Conservation (phyloP, 1,284 basidiomycete species). For the Kwoniella shivajii region DNA sequence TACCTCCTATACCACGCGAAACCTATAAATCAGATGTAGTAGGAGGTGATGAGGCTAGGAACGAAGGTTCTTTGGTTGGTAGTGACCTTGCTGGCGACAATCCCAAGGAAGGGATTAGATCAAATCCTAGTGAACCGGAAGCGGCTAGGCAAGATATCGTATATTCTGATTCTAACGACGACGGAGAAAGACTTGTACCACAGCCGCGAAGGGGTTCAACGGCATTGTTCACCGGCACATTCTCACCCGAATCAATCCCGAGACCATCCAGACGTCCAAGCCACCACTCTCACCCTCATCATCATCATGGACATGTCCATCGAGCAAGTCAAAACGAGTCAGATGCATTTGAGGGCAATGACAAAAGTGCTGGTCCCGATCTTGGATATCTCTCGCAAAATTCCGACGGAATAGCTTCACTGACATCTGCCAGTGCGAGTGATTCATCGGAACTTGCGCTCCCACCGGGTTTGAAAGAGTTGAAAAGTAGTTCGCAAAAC, state of each 20-base stretch:
- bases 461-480: slow-evolving; percentile 2
- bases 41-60: slow-evolving; percentile 8
- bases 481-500: slow-evolving; percentile 6
- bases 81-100: too few species aligned
- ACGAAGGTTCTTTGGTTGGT: too few species aligned
- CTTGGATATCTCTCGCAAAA: not conserved
- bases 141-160: not conserved
- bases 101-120: too few species aligned
- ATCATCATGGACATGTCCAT: not conserved
- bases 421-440: not conserved
- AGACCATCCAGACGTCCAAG: not conserved
- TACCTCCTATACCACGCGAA: slow-evolving; percentile 3
- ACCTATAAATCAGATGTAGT: slow-evolving; percentile 20
- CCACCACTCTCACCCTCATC: not conserved
- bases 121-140: too few species aligned
- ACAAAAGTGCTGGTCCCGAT: not conserved
- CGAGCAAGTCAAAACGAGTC: not conserved
- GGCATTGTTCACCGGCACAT: not conserved
- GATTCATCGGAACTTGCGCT: not conserved
- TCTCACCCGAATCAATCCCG: not conserved
- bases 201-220: not conserved
- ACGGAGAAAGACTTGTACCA: not conserved
- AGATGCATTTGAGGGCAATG: not conserved
- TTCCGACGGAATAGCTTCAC: not conserved
- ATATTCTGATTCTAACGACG: not conserved